phyloP scores from a whole-genome alignment of 2,329 filamentous ascomycete genomes.

The Fusarium longipes region DNA sequence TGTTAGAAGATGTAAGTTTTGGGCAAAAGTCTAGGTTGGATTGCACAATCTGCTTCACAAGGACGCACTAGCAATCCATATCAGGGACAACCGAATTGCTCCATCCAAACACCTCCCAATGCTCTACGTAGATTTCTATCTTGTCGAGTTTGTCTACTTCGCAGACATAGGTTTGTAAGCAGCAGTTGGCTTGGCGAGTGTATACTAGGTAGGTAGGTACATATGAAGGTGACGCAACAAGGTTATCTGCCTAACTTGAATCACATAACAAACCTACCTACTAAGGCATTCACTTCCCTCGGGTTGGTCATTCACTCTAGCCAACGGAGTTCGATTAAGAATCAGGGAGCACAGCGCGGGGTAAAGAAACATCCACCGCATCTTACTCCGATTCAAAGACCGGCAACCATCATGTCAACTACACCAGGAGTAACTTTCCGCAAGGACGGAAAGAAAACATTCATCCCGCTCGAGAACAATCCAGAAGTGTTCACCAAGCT shows the following conservation, averaged over 20 bases:
- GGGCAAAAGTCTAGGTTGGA: not conserved
- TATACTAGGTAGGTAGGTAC: not conserved
- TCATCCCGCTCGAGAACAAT: slow-evolving; percentile 67
- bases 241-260: slow-evolving; percentile 26
- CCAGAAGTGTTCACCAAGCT: slow-evolving; percentile 82
- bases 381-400: not conserved
- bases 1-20: not conserved
- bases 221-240: slow-evolving; percentile 22
- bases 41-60: not conserved
- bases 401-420: slow-evolving; percentile 23
- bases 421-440: slow-evolving; percentile 30
- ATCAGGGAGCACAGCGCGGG: slow-evolving; percentile 5
- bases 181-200: not conserved
- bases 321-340: not conserved
- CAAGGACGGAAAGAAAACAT: slow-evolving; percentile 47
- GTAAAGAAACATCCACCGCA: slow-evolving; percentile 2
- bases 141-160: not conserved
- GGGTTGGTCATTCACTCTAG: not conserved
- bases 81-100: not conserved
- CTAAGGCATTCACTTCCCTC: no score
- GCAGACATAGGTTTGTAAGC: not conserved
- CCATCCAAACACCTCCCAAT: not conserved
- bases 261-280: not conserved
- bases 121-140: not conserved
- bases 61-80: no score